phyloP scores from a whole-genome alignment of 495 filamentous ascomycete genomes.

The Penicillium verhagenii region DNA sequence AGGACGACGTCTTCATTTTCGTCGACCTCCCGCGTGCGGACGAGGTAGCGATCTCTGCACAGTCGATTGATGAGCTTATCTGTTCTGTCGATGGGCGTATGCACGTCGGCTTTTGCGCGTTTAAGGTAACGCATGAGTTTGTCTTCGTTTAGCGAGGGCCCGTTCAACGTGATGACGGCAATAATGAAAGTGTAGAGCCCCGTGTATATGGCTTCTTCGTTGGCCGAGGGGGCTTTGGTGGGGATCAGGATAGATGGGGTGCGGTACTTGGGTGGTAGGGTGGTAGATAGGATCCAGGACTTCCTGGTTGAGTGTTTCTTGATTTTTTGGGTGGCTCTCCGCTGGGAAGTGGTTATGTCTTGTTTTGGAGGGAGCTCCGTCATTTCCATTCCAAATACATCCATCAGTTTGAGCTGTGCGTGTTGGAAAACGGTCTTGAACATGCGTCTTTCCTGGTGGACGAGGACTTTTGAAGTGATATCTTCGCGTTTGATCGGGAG shows the following conservation, averaged over 20 bases:
- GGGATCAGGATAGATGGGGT: constrained; percentile 66
- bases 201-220: constrained; percentile 72
- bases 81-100: constrained; percentile 73
- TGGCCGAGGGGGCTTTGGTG: constrained; percentile 57
- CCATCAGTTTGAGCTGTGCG: constrained; percentile 62
- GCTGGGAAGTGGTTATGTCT: constrained; percentile 71
- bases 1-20: constrained; percentile 72
- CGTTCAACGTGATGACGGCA: constrained; percentile 68
- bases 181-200: constrained; percentile 79
- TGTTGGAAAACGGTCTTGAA: constrained; percentile 69
- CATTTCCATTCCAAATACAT: constrained; percentile 83
- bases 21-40: constrained; percentile 64
- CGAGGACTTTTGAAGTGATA: constrained; percentile 65
- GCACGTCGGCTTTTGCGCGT: constrained; percentile 72
- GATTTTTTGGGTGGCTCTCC: constrained; percentile 62
- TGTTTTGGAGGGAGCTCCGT: constrained; percentile 75
- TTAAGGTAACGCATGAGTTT: constrained; percentile 71
- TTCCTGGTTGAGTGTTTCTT: constrained; percentile 56
- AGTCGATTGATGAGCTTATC: constrained; percentile 69
- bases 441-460: constrained; percentile 44
- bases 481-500: constrained; percentile 72
- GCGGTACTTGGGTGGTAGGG: constrained; percentile 64
- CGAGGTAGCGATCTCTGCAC: constrained; percentile 77
- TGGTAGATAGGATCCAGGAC: constrained; percentile 71
- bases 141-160: constrained; percentile 66